phyloP scores from a whole-genome alignment of 352 stramenopile genomes.

The Discostella stelligera region DNA sequence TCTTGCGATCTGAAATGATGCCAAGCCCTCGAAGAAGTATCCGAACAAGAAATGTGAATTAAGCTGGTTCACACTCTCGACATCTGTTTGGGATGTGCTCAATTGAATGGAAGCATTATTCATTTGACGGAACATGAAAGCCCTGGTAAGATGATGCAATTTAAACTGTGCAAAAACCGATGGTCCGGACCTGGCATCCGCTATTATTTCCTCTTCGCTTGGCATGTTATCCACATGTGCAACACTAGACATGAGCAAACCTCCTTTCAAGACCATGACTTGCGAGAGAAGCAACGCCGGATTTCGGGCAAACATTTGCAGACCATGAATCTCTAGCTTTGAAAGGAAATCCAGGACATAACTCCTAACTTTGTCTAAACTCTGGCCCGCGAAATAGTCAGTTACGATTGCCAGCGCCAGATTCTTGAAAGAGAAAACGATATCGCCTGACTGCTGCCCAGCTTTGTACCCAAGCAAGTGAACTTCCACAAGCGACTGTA shows the following conservation, averaged over 20 bases:
- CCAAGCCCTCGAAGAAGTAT: conserved; percentile 25
- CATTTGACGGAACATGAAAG: conserved; percentile 14
- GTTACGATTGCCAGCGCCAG: conserved; percentile 11
- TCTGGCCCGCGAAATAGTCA: conserved; percentile 12
- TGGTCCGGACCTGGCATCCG: conserved; percentile 2
- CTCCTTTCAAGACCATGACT: conserved; percentile 11
- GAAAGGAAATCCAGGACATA: conserved; percentile 5
- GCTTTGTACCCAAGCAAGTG: conserved; percentile 20
- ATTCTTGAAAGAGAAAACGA: conserved; percentile 13
- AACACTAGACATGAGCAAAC: neutral
- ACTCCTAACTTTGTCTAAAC: conserved; percentile 7
- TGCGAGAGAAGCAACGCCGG: conserved; percentile 5
- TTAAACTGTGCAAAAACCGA: neutral
- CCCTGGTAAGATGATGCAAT: conserved; percentile 8
- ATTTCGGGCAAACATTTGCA: neutral
- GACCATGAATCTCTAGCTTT: neutral
- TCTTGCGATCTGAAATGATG: conserved; percentile 17
- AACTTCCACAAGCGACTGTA: conserved; percentile 32
- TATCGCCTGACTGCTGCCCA: conserved; percentile 21
- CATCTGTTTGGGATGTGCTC: conserved; percentile 2
- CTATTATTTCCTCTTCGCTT: neutral
- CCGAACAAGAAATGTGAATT: conserved; percentile 2
- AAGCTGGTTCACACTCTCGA: neutral
- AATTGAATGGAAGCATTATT: conserved; percentile 2
- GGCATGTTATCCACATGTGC: conserved; percentile 10